Base-by-base conservation (phyloP, 2,329 filamentous ascomycete genomes). In the Orbilia blumenaviensis region DNA sequence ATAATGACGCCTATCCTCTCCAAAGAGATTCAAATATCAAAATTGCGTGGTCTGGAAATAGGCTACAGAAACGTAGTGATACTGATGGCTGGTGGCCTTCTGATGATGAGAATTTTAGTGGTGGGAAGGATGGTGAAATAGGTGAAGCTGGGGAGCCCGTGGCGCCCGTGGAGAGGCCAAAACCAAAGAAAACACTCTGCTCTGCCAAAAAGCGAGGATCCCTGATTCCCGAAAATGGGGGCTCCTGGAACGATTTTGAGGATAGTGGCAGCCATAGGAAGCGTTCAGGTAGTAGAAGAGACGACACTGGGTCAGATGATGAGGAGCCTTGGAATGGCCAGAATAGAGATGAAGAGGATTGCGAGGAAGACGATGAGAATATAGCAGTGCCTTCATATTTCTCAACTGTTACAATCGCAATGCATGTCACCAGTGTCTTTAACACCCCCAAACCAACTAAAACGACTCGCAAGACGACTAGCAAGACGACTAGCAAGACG, bases 1-100 rank as follows among this genome's bases (percentile, higher is more conserved):
- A 69, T 18, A 44, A 38, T 2, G 42, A 69, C 16, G 66, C 66
- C 18, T 69, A 69, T 16, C 54, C 52, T 2, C 38, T 44, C 18
- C 12, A 61, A 5, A 29, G 41, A 21, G 25, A 52, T 23, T 56
- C 52, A 4, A 56, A n/a, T 9, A 54, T 54, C 6, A 50, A 41
- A 9, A 21, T 69, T 12, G 52, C 34, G 23, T 69, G 66, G 66
- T 48, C 50, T 16, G 42, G 54, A 10, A 25, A 34, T 1, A 41
- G 54, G n/a, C 12, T 25, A 18, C 9, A n/a, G 34, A 60, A 25
- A 12, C 32, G 36, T 4, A 29, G 23, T 14, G 16, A 60, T 0
- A 1, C 21, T 42, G 3, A 18, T 5, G 54, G 54, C 3, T n/a
- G 16, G 12, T 38, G 27, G 38, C 38, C 58, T 7, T 18, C 41